Base-by-base conservation (phyloP, 2,329 filamentous ascomycete genomes). In the Alternaria conjuncta region DNA sequence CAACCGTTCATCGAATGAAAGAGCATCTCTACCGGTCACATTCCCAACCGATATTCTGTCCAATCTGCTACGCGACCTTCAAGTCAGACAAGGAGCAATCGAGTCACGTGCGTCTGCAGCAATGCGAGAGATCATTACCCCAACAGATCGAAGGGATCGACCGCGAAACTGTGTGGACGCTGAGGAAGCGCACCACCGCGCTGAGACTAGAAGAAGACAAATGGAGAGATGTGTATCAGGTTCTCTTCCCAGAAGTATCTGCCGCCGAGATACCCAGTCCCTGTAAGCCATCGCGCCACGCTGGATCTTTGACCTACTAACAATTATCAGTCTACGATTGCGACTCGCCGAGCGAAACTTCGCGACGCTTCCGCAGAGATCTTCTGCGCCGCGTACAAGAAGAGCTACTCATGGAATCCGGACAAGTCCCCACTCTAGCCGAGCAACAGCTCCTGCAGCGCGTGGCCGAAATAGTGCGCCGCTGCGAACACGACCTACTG, bases 11-110 rank as follows among this genome's bases (percentile, higher is more conserved):
- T 55, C 74, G 80, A 0, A 77, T 82, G 69, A 83, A 83, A 72
- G 80, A 81, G 41, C 81, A 82, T 56, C 64, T 83, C 0, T 81
- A 82, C 41, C 78, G 78, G 4, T 76, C 79, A 6, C 81, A 83
- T 60, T 69, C 76, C 0, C 76, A 81, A 6, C 70, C 77, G 1
- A 76, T 77, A 36, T 78, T 73, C 65, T 83, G 81, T 55, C 76
- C 75, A 13, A 75, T 80, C 20, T 83, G 81, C 63, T 80, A 78
- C 23, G 49, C 67, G 0, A 74, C 76, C 2, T 82, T 82, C 65
- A 73, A 79, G 15, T 64, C 68, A 2, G 76, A 79, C 21, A 63
- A 67, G 4, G 71, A 77, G 6, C 71, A 81, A 3, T 73, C 76
- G 1, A 71, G 57, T 2, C 81, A 82, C 47, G 70, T 75, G 3